Evolutionary conservation across 2,329 filamentous ascomycete genomes (phyloP).

Genomic region (Chaetoscypha palmicola): DNA sequence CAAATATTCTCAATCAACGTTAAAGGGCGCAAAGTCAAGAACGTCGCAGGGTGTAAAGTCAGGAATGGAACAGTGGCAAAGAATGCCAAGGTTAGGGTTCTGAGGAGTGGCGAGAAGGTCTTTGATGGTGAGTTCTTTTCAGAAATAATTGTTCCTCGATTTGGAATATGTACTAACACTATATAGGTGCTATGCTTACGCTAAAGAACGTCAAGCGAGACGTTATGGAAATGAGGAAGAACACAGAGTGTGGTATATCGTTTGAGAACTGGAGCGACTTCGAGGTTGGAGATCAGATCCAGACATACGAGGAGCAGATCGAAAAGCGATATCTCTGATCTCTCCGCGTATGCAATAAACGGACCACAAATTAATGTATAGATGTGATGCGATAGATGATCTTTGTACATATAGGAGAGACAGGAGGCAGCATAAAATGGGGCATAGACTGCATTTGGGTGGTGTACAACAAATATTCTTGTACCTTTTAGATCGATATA

Average conservation of each 20-base stretch:
- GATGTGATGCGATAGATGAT: too few relatives aligned
- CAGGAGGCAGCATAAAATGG: too few relatives aligned
- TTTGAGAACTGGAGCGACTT: conserved; percentile 78
- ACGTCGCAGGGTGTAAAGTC: conserved; percentile 82
- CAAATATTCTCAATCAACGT: conserved; percentile 80
- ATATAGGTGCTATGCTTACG: conserved; percentile 64
- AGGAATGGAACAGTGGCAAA: conserved; percentile 68
- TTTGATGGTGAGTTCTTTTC: conserved; percentile 78
- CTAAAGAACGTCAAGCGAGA: conserved; percentile 93
- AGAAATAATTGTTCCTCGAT: too few relatives aligned
- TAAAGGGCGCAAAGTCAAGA: conserved; percentile 61
- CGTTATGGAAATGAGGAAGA: conserved; percentile 81
- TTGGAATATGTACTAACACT: conserved; percentile 1
- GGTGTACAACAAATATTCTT: too few relatives aligned
- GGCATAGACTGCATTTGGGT: too few relatives aligned
- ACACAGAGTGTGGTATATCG: conserved; percentile 84
- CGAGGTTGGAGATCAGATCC: conserved; percentile 73
- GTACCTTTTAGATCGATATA: too few relatives aligned
- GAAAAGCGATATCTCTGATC: conserved; percentile 51
- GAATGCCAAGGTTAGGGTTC: conserved; percentile 60
- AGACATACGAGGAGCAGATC: conserved; percentile 72
- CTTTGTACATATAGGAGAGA: too few relatives aligned
- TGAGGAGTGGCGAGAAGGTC: conserved; percentile 62
- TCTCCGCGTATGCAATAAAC: too few relatives aligned
- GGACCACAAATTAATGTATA: too few relatives aligned